Evolutionary conservation across 345 rosid species (phyloP).

Genomic region (Eutrema yunnanense): DNA sequence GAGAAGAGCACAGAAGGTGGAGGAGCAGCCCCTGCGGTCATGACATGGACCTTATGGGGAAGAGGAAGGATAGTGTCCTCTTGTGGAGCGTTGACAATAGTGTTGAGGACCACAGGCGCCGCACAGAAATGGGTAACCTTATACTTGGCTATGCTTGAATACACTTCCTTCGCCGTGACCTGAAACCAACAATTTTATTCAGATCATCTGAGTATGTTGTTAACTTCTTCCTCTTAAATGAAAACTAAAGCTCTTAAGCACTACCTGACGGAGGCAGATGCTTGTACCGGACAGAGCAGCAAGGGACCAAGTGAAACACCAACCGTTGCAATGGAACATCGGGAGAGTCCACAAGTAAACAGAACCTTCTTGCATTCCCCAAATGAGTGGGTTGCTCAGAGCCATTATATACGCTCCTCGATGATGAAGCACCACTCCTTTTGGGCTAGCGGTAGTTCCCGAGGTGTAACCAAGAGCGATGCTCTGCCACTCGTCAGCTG

Average conservation of each 20-base stretch:
- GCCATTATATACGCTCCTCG: constrained; percentile 89
- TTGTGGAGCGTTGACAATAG: constrained; percentile 64
- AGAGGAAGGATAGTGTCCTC: constrained; percentile 79
- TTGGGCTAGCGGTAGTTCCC: constrained; percentile 93
- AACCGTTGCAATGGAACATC: constrained; percentile 89
- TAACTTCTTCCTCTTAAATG: neutral
- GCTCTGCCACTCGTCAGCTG: constrained; percentile 95
- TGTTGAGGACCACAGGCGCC: constrained; percentile 90
- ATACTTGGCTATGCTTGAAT: constrained; percentile 64
- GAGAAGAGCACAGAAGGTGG: constrained; percentile 68
- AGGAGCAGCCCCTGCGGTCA: constrained; percentile 92
- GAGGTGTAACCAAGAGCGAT: constrained; percentile 90
- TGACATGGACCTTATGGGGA: constrained; percentile 70
- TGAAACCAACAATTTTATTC: constrained; percentile 23
- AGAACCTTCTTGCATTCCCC: constrained; percentile 92
- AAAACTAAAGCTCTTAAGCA: neutral
- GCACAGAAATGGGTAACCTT: constrained; percentile 82
- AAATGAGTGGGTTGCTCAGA: constrained; percentile 49
- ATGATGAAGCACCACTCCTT: constrained; percentile 82
- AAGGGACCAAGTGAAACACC: constrained; percentile 87
- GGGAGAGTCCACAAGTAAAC: constrained; percentile 95
- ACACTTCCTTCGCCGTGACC: constrained; percentile 81
- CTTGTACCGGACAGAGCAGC: constrained; percentile 76
- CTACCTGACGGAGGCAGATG: constrained; percentile 92
- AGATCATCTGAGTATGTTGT: neutral